These are phyloP conservation scores for Chaetomium strumarium DNA, from an alignment of 2,329 filamentous ascomycete species.

Conservation along the genomic window DNA sequence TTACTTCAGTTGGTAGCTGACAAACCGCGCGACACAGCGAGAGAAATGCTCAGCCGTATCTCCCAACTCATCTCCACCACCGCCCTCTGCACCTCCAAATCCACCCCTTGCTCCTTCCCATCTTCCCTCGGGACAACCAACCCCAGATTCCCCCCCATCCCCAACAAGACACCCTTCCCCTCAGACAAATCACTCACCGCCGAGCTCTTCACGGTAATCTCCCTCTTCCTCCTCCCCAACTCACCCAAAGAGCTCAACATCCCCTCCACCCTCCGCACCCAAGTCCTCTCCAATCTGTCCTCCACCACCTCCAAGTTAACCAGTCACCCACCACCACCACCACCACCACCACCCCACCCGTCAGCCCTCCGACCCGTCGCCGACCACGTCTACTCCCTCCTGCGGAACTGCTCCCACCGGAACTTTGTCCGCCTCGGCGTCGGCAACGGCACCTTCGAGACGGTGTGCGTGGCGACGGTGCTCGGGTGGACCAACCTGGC, in stretches of 20 bases:
- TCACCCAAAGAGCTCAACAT: slow-evolving; percentile 44
- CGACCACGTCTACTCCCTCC: slow-evolving; percentile 41
- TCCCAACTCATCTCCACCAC: slow-evolving; percentile 23
- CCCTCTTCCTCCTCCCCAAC: slow-evolving; percentile 36
- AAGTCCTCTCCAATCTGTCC: slow-evolving; percentile 33
- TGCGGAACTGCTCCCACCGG: slow-evolving; percentile 43
- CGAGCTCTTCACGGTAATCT: slow-evolving; percentile 37
- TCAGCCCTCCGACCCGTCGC: slow-evolving; percentile 37
- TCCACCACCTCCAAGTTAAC: slow-evolving; percentile 20
- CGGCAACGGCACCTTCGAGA: slow-evolving; percentile 46
- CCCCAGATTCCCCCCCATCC: slow-evolving; percentile 9
- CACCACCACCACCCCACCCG: slow-evolving; percentile 33
- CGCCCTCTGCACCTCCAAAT: slow-evolving; percentile 14
- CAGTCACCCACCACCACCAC: not conserved
- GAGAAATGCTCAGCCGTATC: slow-evolving; percentile 32
- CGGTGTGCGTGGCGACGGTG: slow-evolving; percentile 40
- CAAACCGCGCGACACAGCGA: slow-evolving; percentile 20
- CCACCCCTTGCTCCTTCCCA: slow-evolving; percentile 9
- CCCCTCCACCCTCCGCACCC: slow-evolving; percentile 36
- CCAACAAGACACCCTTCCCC: slow-evolving; percentile 13
- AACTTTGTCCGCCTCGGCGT: slow-evolving; percentile 50
- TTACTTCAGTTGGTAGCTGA: not conserved
- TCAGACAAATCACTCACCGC: slow-evolving; percentile 9
- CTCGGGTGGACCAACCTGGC: slow-evolving; percentile 38
- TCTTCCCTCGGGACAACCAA: slow-evolving; percentile 7